Conservation (phyloP, 2,329 filamentous ascomycete genomes). For the Sporothrix inflata region DNA sequence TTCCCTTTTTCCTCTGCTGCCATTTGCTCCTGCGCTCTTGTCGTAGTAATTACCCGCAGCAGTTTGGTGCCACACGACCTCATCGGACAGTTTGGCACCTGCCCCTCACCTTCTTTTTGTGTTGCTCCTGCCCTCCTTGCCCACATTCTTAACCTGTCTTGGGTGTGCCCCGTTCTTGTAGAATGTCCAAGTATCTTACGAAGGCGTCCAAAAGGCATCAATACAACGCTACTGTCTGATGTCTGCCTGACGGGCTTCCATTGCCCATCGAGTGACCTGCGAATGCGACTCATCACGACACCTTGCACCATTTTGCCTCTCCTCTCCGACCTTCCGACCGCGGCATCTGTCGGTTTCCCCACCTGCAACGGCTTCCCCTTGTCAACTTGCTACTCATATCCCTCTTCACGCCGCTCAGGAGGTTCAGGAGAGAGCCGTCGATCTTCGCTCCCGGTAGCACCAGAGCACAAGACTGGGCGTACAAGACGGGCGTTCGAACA, state of each 20-base stretch:
- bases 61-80: not conserved
- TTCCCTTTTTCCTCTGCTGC: not conserved
- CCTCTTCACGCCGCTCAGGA: not conserved
- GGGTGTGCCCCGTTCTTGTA: conserved; percentile 1
- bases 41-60: not conserved
- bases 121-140: not conserved
- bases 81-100: not conserved
- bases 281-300: not conserved
- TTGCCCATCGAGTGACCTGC: not conserved
- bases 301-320: not conserved
- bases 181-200: not conserved
- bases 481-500: not conserved
- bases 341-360: not conserved
- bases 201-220: not conserved
- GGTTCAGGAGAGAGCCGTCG: not conserved
- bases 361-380: not conserved
- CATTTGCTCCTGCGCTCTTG: conserved; percentile 7
- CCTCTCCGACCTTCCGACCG: not conserved
- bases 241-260: not conserved
- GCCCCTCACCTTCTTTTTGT: not conserved
- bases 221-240: not conserved
- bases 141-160: not conserved
- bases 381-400: not conserved
- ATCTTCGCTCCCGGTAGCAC: not conserved
- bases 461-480: not conserved